Conservation (phyloP, 345 rosid species). For the Eucalyptus cloeziana region DNA sequence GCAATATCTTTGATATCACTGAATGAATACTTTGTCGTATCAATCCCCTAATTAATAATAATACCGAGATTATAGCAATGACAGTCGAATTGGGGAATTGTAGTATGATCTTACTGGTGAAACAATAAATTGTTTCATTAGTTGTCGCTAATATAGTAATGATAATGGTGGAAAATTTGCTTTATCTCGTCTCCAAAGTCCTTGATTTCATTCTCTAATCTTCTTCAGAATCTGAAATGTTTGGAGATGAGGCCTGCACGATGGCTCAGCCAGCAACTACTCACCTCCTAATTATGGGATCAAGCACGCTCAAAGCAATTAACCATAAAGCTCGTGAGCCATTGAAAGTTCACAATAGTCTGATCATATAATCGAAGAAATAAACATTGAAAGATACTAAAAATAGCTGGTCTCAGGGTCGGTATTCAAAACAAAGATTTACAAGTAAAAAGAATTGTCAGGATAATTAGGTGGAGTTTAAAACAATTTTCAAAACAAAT, state of each 20-base stretch:
- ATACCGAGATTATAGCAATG: background rate
- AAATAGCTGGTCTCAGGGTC: background rate
- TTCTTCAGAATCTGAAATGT: background rate
- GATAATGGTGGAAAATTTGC: background rate
- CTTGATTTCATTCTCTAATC: background rate
- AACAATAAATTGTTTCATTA: background rate
- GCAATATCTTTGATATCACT: background rate
- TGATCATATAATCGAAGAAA: background rate
- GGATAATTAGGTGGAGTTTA: background rate
- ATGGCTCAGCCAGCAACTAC: background rate
- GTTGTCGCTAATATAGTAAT: background rate
- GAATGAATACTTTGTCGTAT: background rate
- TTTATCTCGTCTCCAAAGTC: background rate
- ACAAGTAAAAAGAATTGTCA: background rate
- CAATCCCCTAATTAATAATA: background rate
- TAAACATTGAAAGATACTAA: background rate
- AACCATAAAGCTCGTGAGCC: background rate
- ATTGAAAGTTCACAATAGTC: background rate
- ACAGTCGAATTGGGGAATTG: background rate
- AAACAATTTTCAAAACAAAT: background rate
- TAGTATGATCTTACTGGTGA: background rate
- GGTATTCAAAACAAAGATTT: background rate
- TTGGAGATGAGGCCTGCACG: background rate
- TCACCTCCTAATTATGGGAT: background rate
- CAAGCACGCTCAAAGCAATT: background rate